phyloP scores from a whole-genome alignment of 179 eudicot species.

The Gypsophila paniculata region DNA sequence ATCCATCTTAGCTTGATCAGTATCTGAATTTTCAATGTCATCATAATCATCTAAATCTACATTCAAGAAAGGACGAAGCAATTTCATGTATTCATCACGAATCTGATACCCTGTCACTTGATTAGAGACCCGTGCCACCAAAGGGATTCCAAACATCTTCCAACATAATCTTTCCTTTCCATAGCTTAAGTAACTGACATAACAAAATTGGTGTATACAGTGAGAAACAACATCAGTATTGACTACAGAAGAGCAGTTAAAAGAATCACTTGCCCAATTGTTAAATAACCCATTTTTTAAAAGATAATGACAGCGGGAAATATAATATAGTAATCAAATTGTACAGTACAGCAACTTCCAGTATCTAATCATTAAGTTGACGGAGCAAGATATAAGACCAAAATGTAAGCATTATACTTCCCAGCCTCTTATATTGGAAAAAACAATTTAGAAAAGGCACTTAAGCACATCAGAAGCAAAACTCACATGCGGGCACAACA shows the following conservation, averaged over 20 bases:
- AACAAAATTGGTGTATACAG: conserved; percentile 4
- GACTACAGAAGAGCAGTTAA: neutral
- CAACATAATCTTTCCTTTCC: conserved; percentile 18
- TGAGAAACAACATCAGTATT: neutral
- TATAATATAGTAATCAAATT: neutral
- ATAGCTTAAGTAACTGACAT: conserved; percentile 29
- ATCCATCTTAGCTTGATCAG: conserved; percentile 38
- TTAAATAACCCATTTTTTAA: neutral
- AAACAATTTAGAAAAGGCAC: neutral
- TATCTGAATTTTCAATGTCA: conserved; percentile 32
- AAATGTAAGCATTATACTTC: neutral
- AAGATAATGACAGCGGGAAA: neutral
- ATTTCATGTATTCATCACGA: conserved; percentile 38
- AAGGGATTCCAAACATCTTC: conserved; percentile 63
- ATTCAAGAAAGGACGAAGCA: conserved; percentile 45
- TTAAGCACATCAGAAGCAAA: neutral
- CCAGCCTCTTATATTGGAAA: neutral
- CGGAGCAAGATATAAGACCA: neutral
- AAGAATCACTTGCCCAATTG: neutral
- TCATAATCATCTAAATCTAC: conserved; percentile 33
- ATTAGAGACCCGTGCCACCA: conserved; percentile 49
- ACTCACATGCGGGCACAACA: neutral
- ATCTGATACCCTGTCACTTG: conserved; percentile 48
- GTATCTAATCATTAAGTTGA: neutral
- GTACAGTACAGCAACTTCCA: neutral